Conservation (phyloP, 1,284 basidiomycete species). For the Trichosporon sp. region DNA sequence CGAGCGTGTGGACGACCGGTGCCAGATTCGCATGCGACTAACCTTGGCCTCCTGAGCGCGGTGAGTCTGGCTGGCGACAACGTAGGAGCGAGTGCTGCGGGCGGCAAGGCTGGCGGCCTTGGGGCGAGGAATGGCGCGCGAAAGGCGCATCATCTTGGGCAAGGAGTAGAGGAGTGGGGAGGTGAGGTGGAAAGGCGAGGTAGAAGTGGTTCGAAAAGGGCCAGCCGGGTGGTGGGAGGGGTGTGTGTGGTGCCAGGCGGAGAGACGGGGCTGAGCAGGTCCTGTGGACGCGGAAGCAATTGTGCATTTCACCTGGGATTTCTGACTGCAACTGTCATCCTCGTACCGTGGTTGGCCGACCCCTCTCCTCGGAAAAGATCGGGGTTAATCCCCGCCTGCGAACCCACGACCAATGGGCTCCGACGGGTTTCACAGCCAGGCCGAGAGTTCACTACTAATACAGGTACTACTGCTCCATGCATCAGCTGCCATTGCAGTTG, state of each 20-base stretch:
- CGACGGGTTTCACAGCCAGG: background rate
- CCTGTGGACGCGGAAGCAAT: background rate
- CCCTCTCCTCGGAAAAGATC: background rate
- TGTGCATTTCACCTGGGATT: background rate
- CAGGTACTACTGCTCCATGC: background rate
- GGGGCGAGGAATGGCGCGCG: constrained; percentile 23
- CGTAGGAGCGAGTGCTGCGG: constrained; percentile 28
- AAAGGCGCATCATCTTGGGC: constrained; percentile 28
- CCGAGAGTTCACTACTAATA: background rate
- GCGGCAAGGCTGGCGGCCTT: constrained; percentile 12
- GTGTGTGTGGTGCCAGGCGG: constrained; percentile 2
- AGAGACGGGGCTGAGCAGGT: constrained; percentile 2
- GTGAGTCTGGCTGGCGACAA: constrained; percentile 41
- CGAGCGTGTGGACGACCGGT: background rate
- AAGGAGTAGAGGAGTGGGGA: constrained; percentile 17
- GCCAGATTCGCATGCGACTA: constrained; percentile 18
- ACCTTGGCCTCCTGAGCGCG: constrained; percentile 45
- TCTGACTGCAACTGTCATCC: background rate
- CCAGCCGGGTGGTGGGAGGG: background rate
- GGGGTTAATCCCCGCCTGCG: background rate
- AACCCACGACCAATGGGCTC: background rate
- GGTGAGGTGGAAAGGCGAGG: constrained; percentile 9
- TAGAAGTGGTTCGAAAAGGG: constrained; percentile 1
- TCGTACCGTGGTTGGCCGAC: background rate
- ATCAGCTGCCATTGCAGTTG: too few species aligned